These are phyloP conservation scores for Candida gorgasii DNA, from an alignment of 805 yeast genomes.

Conservation along the genomic window DNA sequence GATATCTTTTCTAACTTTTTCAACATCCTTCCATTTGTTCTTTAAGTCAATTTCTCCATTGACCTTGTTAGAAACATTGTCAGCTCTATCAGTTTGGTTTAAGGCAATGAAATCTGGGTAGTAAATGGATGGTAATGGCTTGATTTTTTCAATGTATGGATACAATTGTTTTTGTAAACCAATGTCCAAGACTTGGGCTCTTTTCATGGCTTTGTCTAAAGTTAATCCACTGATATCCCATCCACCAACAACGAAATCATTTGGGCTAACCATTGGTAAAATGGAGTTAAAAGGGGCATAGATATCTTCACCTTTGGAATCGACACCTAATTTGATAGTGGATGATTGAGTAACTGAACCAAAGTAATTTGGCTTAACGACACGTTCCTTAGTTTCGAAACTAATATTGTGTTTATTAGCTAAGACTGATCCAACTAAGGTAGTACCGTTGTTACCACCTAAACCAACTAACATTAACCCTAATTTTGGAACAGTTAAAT, in stretches of 20 bases:
- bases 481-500: slow-evolving; percentile 75
- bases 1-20: slow-evolving; percentile 81
- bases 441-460: slow-evolving; percentile 96
- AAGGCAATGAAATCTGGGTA: slow-evolving; percentile 97
- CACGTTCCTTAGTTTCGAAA: slow-evolving; percentile 83
- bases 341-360: slow-evolving; percentile 95
- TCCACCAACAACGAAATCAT: slow-evolving; percentile 86
- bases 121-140: slow-evolving; percentile 82
- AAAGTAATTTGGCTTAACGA: slow-evolving; percentile 73
- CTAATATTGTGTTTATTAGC: slow-evolving; percentile 80
- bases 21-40: slow-evolving; percentile 88
- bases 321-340: slow-evolving; percentile 87
- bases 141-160: slow-evolving; percentile 57
- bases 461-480: slow-evolving; percentile 91
- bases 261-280: slow-evolving; percentile 87
- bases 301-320: slow-evolving; percentile 75
- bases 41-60: slow-evolving; percentile 51
- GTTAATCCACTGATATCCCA: slow-evolving; percentile 87
- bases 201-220: slow-evolving; percentile 74
- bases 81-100: slow-evolving; percentile 89
- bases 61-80: slow-evolving; percentile 70
- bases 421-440: slow-evolving; percentile 78
- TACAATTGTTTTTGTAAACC: slow-evolving; percentile 77
- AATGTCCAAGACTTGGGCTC: slow-evolving; percentile 84
- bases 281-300: slow-evolving; percentile 90